Evolutionary conservation across 306 rosid genomes (phyloP).

Genomic region (Bauhinia variegata): DNA sequence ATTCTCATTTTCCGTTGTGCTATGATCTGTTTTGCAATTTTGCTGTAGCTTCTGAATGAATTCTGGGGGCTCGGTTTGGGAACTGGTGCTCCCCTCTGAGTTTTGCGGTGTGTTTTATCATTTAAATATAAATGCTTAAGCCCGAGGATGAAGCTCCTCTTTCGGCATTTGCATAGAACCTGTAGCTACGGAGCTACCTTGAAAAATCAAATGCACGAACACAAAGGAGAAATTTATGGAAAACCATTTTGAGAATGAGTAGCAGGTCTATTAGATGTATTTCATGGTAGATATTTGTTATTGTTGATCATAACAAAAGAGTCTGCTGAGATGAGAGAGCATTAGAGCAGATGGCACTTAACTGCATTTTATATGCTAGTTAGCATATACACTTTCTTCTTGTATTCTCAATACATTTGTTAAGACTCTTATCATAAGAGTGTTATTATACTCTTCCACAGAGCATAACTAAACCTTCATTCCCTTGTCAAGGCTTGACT

Average conservation of each 20-base stretch:
- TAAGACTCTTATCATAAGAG: neutral
- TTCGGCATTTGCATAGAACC: neutral
- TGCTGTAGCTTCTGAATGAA: neutral
- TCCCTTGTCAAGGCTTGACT: neutral
- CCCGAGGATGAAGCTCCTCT: too few species aligned
- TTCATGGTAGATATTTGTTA: neutral
- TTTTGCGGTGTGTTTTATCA: too few species aligned
- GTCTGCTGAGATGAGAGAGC: neutral
- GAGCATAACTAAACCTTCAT: neutral
- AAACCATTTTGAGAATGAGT: too few species aligned
- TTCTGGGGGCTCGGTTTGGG: neutral
- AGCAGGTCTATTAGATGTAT: neutral
- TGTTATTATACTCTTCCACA: neutral
- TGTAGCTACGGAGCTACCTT: neutral
- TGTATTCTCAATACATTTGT: neutral
- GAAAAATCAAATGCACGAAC: too few species aligned
- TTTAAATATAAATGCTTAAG: too few species aligned
- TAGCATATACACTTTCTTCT: neutral
- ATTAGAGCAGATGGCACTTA: too few species aligned
- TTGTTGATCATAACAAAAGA: neutral
- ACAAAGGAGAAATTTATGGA: too few species aligned
- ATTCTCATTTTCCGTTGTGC: conserved; percentile 1
- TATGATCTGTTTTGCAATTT: neutral
- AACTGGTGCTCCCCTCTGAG: too few species aligned
- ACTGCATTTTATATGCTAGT: too few species aligned